A percentile compares a stretch with the other conserved stretches of the same genome.
These are phyloP conservation scores for Cylindrotheca closterium DNA, from an alignment of 108 stramenopile species.

Conservation along the genomic window DNA sequence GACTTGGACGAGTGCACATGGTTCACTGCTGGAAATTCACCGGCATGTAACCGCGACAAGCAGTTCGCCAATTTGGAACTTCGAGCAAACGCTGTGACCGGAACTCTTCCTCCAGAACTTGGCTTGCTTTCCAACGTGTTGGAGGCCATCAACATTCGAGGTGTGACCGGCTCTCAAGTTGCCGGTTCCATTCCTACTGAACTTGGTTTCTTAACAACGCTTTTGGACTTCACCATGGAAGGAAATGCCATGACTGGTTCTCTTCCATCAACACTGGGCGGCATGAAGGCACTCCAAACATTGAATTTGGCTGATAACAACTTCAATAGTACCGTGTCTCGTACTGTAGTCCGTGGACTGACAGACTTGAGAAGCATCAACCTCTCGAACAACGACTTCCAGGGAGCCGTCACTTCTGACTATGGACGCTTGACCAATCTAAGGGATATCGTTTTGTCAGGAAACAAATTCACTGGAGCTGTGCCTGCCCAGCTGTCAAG, in stretches of 20 bases:
- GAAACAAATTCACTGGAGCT: slow-evolving; percentile 27
- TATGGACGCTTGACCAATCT: slow-evolving; percentile 20
- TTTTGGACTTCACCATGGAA: slow-evolving; percentile 18
- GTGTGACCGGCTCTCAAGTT: slow-evolving; percentile 11
- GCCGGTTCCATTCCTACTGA: slow-evolving; percentile 28
- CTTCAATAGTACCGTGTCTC: slow-evolving; percentile 17
- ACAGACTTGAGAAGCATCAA: slow-evolving; percentile 33
- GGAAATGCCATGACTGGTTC: slow-evolving; percentile 31
- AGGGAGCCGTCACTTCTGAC: slow-evolving; percentile 12
- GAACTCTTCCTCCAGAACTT: slow-evolving; percentile 38
- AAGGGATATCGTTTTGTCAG: slow-evolving; percentile 15
- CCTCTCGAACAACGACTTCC: slow-evolving; percentile 21
- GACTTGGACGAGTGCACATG: slow-evolving; percentile 42
- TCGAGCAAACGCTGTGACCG: slow-evolving; percentile 34
- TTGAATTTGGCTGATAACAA: slow-evolving; percentile 31
- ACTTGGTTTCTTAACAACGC: slow-evolving; percentile 19
- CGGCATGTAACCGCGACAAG: slow-evolving; percentile 22
- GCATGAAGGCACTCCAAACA: slow-evolving; percentile 8
- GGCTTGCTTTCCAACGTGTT: slow-evolving; percentile 30
- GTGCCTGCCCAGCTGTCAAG: slow-evolving; percentile 17
- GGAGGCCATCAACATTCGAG: slow-evolving; percentile 31
- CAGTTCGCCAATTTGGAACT: slow-evolving; percentile 31
- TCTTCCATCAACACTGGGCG: slow-evolving; percentile 23
- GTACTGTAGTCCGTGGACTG: slow-evolving; percentile 12
- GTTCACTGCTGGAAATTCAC: slow-evolving; percentile 23